These are phyloP conservation scores for Aaosphaeria pasadenensis DNA, from an alignment of 2,329 filamentous ascomycete species.

Conservation along the genomic window DNA sequence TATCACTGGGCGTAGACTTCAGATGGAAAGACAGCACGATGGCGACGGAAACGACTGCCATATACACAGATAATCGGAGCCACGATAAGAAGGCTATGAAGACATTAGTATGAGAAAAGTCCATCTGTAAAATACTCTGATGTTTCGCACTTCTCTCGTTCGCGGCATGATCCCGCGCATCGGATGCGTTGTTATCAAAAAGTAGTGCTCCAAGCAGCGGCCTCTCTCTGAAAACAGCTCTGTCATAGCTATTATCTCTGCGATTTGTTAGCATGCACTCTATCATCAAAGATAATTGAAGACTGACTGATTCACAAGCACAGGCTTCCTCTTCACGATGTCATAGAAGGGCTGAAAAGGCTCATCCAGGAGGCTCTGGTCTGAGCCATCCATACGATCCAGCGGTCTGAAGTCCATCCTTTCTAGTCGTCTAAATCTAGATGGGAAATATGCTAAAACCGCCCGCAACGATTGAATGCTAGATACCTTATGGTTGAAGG, in stretches of 20 bases:
- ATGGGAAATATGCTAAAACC: too few species aligned
- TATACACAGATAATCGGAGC: constrained; percentile 83
- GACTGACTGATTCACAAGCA: constrained; percentile 41
- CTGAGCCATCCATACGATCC: constrained; percentile 22
- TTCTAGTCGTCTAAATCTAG: too few species aligned
- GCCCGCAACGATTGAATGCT: too few species aligned
- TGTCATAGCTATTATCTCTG: constrained; percentile 42
- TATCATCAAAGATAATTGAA: neutral
- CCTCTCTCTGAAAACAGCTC: constrained; percentile 55
- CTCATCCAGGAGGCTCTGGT: constrained; percentile 28
- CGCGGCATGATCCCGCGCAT: constrained; percentile 75
- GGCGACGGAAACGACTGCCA: constrained; percentile 83
- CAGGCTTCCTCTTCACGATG: constrained; percentile 47
- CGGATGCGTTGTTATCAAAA: constrained; percentile 71
- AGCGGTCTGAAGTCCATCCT: constrained; percentile 33
- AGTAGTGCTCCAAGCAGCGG: constrained; percentile 66
- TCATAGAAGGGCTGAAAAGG: constrained; percentile 54
- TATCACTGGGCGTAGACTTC: constrained; percentile 63
- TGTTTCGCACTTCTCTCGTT: constrained; percentile 63
- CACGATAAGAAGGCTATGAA: constrained; percentile 74
- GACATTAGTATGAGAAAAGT: constrained; percentile 5
- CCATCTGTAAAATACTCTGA: neutral
- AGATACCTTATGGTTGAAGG: too few species aligned
- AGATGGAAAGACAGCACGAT: constrained; percentile 94
- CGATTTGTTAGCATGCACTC: neutral